phyloP scores from a whole-genome alignment of 768 basidiomycete species.

The Podaxis pistillaris region DNA sequence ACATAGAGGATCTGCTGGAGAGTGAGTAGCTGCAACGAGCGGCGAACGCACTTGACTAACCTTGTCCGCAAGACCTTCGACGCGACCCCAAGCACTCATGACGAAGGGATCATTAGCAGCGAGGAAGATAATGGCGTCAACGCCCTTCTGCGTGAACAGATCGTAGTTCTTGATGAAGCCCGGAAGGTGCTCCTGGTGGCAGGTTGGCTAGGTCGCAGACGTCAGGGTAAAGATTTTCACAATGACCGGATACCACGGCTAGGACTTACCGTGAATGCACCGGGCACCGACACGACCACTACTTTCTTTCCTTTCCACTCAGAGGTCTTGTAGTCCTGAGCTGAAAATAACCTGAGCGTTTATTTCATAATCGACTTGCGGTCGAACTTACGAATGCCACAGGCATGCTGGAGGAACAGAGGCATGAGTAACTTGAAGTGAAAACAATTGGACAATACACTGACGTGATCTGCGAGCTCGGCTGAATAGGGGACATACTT shows the following conservation, averaged over 20 bases:
- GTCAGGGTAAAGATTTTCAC: not conserved
- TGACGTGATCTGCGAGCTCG: constrained; percentile 59
- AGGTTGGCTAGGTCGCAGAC: constrained; percentile 45
- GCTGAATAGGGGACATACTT: constrained; percentile 58
- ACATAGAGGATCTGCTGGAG: constrained; percentile 52
- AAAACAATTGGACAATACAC: constrained; percentile 22
- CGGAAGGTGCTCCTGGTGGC: constrained; percentile 62
- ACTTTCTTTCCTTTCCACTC: constrained; percentile 83
- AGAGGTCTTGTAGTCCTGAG: constrained; percentile 36
- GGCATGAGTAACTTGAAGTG: constrained; percentile 14
- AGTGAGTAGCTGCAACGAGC: not conserved
- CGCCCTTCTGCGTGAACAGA: constrained; percentile 75
- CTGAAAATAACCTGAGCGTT: not conserved
- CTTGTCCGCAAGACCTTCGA: constrained; percentile 65
- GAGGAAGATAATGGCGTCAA: constrained; percentile 69
- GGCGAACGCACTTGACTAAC: constrained; percentile 27
- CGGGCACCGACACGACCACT: constrained; percentile 75
- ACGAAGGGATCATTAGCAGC: constrained; percentile 83
- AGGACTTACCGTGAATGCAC: constrained; percentile 70
- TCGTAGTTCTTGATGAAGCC: constrained; percentile 68
- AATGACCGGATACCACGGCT: constrained; percentile 20
- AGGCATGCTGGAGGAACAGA: constrained; percentile 42
- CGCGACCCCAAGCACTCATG: constrained; percentile 61
- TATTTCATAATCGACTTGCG: not conserved
- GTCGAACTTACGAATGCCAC: constrained; percentile 57